phyloP scores from a whole-genome alignment of 2,329 filamentous ascomycete species.

The Sporothrix protearum region DNA sequence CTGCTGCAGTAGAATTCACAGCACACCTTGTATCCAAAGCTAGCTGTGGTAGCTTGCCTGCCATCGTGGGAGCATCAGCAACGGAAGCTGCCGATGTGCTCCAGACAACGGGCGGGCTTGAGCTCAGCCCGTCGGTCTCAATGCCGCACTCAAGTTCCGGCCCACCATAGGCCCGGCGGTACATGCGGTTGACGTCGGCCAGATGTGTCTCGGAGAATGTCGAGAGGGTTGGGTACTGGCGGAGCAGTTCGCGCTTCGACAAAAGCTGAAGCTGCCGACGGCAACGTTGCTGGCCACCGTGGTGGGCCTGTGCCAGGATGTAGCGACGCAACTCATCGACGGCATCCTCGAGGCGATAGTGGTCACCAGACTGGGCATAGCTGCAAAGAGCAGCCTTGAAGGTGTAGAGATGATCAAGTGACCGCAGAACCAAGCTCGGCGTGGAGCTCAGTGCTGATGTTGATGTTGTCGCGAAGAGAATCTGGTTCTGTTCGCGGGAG shows the following conservation, averaged over 20 bases:
- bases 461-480: conserved; percentile 50
- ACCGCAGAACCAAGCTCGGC: conserved; percentile 56
- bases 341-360: conserved; percentile 53
- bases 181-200: conserved; percentile 54
- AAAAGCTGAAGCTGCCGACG: conserved; percentile 48
- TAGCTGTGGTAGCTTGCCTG: conserved; percentile 22
- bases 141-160: conserved; percentile 46
- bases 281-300: conserved; percentile 50
- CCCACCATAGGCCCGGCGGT: conserved; percentile 55
- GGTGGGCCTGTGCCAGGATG: conserved; percentile 45
- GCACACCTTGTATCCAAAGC: background rate
- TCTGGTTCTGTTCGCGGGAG: conserved; percentile 57
- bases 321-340: conserved; percentile 61
- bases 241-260: conserved; percentile 48
- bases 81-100: background rate
- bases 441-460: conserved; percentile 28
- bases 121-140: conserved; percentile 38
- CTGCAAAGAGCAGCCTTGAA: conserved; percentile 59
- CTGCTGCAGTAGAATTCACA: background rate
- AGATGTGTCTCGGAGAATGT: conserved; percentile 49
- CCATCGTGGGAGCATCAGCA: background rate
- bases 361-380: conserved; percentile 49
- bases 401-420: conserved; percentile 61
- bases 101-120: conserved; percentile 21
- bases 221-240: conserved; percentile 55